Conservation (phyloP, 2,329 filamentous ascomycete genomes). For the Calonectria pseudoreteaudii region DNA sequence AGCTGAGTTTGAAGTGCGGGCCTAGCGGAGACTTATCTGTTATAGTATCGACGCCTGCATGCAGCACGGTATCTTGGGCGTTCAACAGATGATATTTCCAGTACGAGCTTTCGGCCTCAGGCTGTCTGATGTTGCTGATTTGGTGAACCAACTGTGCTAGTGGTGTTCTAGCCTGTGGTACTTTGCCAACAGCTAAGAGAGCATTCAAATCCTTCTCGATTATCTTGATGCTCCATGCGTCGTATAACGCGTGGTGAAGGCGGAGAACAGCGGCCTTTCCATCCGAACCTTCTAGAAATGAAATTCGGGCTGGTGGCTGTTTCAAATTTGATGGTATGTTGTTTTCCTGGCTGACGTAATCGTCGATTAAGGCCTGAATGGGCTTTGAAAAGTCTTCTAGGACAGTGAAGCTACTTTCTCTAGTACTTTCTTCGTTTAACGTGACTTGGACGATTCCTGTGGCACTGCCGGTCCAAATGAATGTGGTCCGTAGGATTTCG, state of each 20-base stretch:
- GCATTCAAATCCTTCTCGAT: neutral
- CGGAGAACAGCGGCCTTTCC: neutral
- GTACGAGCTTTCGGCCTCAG: neutral
- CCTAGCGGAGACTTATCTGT: neutral
- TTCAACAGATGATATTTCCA: neutral
- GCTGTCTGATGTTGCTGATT: neutral
- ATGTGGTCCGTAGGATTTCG: neutral
- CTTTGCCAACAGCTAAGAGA: neutral
- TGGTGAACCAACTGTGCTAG: neutral
- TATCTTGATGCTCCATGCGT: conserved; percentile 2
- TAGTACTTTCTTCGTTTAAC: neutral
- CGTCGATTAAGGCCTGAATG: neutral
- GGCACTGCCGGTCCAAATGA: neutral
- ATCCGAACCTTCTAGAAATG: neutral
- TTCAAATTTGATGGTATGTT: neutral
- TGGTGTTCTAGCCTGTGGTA: neutral
- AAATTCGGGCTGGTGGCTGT: neutral
- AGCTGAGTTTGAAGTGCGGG: neutral
- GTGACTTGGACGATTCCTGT: neutral
- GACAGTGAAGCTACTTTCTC: neutral
- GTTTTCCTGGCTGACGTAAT: neutral
- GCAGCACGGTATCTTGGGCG: neutral
- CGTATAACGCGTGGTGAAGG: neutral
- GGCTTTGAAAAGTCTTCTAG: neutral
- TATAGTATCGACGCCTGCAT: neutral